These are phyloP conservation scores for Trichosporon coremiiforme DNA, from an alignment of 1,284 basidiomycete genomes.

Conservation along the genomic window DNA sequence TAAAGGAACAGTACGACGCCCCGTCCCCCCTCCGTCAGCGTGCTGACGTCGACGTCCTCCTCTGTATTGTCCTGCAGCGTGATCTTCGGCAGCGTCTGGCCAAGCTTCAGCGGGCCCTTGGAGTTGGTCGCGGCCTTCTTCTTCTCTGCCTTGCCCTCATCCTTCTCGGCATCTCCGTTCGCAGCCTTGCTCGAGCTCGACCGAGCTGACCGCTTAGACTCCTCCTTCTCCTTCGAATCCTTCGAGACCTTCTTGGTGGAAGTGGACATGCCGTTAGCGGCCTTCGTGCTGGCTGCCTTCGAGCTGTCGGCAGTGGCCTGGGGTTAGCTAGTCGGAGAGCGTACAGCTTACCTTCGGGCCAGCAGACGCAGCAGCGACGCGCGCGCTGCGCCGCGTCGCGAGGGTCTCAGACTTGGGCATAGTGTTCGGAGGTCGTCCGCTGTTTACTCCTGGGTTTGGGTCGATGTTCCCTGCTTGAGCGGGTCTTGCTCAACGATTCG, in stretches of 20 bases:
- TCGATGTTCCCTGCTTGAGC: too few species aligned
- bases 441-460: too few species aligned
- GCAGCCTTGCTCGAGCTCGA: conserved; percentile 21
- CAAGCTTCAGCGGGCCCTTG: conserved; percentile 63
- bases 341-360: conserved; percentile 26
- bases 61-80: conserved; percentile 67
- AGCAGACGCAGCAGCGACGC: conserved; percentile 43
- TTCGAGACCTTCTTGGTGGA: conserved; percentile 10
- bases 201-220: conserved; percentile 21
- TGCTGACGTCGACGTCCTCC: conserved; percentile 54
- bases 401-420: conserved; percentile 36
- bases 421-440: conserved; percentile 1
- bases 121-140: conserved; percentile 34
- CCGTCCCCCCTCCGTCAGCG: conserved; percentile 60
- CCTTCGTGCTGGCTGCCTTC: conserved; percentile 9
- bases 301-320: conserved; percentile 18
- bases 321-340: neutral
- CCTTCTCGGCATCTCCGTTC: conserved; percentile 26
- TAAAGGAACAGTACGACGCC: conserved; percentile 78
- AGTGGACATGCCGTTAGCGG: conserved; percentile 13
- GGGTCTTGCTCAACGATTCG: neutral
- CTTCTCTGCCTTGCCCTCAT: conserved; percentile 24
- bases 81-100: conserved; percentile 73
- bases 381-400: conserved; percentile 31
- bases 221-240: conserved; percentile 24